These are phyloP conservation scores for Fusarium circinatum DNA, from an alignment of 2,329 filamentous ascomycete genomes.

Conservation along the genomic window DNA sequence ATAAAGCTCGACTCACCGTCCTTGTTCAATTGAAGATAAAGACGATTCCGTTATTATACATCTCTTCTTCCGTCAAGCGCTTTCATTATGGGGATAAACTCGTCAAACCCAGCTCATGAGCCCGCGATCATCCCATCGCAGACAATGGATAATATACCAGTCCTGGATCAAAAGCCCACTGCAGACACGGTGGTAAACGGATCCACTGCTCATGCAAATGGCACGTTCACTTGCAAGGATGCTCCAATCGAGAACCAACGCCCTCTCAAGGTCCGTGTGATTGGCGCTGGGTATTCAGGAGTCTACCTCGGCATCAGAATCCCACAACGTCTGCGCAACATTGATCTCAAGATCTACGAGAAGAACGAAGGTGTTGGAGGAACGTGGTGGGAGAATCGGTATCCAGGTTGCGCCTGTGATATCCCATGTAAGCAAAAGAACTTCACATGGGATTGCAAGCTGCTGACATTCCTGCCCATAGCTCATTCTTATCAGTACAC, in stretches of 20 bases:
- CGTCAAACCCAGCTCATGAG: background rate
- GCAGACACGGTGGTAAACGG: too few relatives aligned
- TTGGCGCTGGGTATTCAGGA: background rate
- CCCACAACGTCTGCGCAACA: background rate
- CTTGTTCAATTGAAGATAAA: fast-evolving
- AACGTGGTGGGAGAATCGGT: background rate
- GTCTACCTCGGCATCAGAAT: background rate
- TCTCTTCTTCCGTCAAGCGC: fast-evolving
- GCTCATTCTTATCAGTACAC: background rate
- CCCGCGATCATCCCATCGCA: fast-evolving
- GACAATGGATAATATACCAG: fast-evolving
- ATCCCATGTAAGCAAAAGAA: background rate
- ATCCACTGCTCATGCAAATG: background rate
- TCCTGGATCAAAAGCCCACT: background rate
- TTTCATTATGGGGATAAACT: background rate
- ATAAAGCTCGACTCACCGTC: background rate
- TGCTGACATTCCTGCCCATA: background rate
- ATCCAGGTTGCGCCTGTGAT: background rate
- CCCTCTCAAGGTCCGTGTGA: background rate
- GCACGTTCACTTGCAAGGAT: background rate
- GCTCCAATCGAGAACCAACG: background rate
- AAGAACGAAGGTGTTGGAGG: background rate
- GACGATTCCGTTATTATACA: fast-evolving
- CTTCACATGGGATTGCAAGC: too few relatives aligned
- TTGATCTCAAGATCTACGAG: background rate